Evolutionary conservation across 2,329 filamentous ascomycete species (phyloP).

Genomic region (Colletotrichum navitas): DNA sequence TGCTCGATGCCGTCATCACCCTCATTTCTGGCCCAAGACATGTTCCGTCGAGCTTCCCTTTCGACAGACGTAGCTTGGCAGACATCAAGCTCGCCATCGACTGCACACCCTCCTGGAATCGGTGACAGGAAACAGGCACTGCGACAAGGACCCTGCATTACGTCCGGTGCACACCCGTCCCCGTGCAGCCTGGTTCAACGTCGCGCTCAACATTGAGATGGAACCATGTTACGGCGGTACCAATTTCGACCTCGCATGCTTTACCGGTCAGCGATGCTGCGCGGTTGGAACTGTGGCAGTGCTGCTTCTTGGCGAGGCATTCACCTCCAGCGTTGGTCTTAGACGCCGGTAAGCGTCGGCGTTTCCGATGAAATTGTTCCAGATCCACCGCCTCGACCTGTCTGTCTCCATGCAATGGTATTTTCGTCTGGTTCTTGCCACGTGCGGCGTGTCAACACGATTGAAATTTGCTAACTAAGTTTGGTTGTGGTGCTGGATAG

Average conservation of each 20-base stretch:
- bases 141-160: neutral
- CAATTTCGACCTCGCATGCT: slow-evolving; percentile 24
- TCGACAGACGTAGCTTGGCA: neutral
- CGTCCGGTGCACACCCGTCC: neutral
- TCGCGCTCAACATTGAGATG: neutral
- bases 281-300: neutral
- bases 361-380: neutral
- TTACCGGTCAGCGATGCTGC: neutral
- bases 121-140: neutral
- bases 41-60: neutral
- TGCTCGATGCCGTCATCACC: slow-evolving; percentile 9
- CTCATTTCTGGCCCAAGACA: neutral
- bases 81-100: neutral
- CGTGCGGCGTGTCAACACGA: neutral
- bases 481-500: neutral
- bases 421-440: neutral
- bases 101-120: neutral
- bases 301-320: neutral
- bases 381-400: neutral
- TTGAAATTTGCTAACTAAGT: neutral
- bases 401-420: neutral
- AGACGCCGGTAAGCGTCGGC: neutral
- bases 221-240: neutral
- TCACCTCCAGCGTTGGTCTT: neutral
- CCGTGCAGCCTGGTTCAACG: neutral